phyloP scores from a whole-genome alignment of 805 yeast genomes.

The Pichia sporocuriosa region DNA sequence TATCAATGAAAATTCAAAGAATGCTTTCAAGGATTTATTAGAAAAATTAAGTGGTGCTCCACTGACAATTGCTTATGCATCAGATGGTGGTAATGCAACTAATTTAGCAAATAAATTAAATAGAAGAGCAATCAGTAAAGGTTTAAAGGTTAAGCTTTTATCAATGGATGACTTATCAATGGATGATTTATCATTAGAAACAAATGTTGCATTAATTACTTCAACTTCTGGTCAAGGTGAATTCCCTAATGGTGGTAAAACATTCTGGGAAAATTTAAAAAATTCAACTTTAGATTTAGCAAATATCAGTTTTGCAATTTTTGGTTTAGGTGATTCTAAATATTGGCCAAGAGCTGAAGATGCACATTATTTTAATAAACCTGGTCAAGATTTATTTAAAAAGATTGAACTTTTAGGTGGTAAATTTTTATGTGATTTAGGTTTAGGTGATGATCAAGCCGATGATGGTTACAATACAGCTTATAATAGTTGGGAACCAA shows the following conservation, averaged over 20 bases:
- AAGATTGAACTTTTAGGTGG: constrained; percentile 69
- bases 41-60: constrained; percentile 94
- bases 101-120: constrained; percentile 71
- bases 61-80: constrained; percentile 74
- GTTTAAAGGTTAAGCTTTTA: constrained; percentile 57
- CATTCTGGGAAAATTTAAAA: constrained; percentile 68
- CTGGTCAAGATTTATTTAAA: constrained; percentile 64
- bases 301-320: constrained; percentile 50
- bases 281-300: constrained; percentile 61
- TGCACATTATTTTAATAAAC: constrained; percentile 88
- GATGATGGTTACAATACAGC: constrained; percentile 94
- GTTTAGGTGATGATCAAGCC: constrained; percentile 95
- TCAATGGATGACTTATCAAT: constrained; percentile 67
- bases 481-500: constrained; percentile 80
- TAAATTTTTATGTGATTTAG: constrained; percentile 62
- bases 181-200: constrained; percentile 68
- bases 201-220: constrained; percentile 59
- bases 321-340: constrained; percentile 75
- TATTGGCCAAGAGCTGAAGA: constrained; percentile 99
- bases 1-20: constrained; percentile 50
- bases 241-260: constrained; percentile 76
- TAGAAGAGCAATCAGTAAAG: constrained; percentile 74
- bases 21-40: constrained; percentile 66
- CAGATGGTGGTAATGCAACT: constrained; percentile 89
- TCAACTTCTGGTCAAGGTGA: constrained; percentile 87